These are phyloP conservation scores for Fusarium fracticaudum DNA, from an alignment of 2,329 filamentous ascomycete genomes.

Conservation along the genomic window DNA sequence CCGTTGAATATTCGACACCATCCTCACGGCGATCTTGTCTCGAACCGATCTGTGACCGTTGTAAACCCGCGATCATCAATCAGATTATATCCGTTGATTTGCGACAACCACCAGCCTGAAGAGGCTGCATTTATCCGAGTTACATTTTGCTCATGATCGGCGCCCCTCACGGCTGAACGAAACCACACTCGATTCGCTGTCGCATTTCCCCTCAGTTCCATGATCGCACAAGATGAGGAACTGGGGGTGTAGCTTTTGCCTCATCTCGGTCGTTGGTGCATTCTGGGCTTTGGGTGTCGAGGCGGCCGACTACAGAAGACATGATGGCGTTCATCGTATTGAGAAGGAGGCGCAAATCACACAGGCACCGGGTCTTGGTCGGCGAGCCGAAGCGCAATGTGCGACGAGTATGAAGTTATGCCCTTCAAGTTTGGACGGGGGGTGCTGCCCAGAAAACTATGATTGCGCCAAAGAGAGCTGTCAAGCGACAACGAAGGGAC, in stretches of 20 bases:
- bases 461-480: constrained; percentile 59
- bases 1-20: background rate
- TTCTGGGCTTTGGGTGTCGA: constrained; percentile 31
- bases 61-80: background rate
- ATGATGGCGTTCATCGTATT: constrained; percentile 46
- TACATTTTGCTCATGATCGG: constrained; percentile 20
- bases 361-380: constrained; percentile 23
- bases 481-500: constrained; percentile 56
- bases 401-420: constrained; percentile 47
- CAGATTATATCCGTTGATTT: constrained; percentile 3
- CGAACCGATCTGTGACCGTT: constrained; percentile 4
- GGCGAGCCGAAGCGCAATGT: constrained; percentile 38
- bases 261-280: constrained; percentile 28
- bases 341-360: constrained; percentile 44
- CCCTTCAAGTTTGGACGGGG: constrained; percentile 53
- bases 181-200: constrained; percentile 3
- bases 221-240: constrained; percentile 33
- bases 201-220: constrained; percentile 28
- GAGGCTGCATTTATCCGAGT: constrained; percentile 16
- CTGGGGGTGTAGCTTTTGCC: constrained; percentile 35
- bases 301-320: constrained; percentile 43
- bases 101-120: background rate
- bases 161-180: constrained; percentile 12
- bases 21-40: constrained; percentile 1
- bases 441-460: constrained; percentile 60